Evolutionary conservation across 2,329 filamentous ascomycete genomes (phyloP), one percentile per base, ranked within the genome.

Genomic region (Colletotrichum zoysiae): DNA sequence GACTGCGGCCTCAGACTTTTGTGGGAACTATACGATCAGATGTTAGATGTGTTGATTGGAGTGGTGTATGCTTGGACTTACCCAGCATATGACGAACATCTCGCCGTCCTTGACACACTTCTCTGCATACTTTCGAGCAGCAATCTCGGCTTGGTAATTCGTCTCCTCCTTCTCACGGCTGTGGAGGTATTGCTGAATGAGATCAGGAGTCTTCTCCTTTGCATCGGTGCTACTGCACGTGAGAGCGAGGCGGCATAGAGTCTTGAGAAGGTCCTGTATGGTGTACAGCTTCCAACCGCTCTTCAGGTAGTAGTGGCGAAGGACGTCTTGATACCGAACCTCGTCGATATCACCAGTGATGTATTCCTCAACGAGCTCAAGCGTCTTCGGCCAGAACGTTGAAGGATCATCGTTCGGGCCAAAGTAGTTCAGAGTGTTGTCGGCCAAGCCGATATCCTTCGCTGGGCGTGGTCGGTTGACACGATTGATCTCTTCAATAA

Each of bases 201-300:
- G 92, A 73, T 98, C 95, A 6, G 93, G 90, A 48, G 94, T 97
- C 87, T 96, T 97, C 79, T 99, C 96, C 83, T 97, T 97, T 58
- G 90, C 88, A 77, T 99, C 96, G 3, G 90, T 90, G 77, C 91
- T 95, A 78, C 95, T 93, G 80, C 97, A 95, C n/a, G 89, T 89
- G 23, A 95, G 87, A 33, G 93, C 94, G 70, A 95, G 92, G 70
- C 95, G 92, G 70, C 92, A 92, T 50, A 98, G 89, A 1, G 92
- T 92, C 78, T 91, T 91, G 65, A 98, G 89, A 40, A 98, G 90
- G 79, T 97, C 95, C 78, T 97, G 94, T 74, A 98, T 91, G 5
- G 94, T 95, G 84, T 98, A 99, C 50, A 98, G 84, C 77, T 95
- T 94, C 92, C 95, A 99, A 8, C 96, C 96, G 75, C 91, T 93